These are phyloP conservation scores for Nannochloropsis salina DNA, from an alignment of 108 stramenopile species.

Conservation along the genomic window DNA sequence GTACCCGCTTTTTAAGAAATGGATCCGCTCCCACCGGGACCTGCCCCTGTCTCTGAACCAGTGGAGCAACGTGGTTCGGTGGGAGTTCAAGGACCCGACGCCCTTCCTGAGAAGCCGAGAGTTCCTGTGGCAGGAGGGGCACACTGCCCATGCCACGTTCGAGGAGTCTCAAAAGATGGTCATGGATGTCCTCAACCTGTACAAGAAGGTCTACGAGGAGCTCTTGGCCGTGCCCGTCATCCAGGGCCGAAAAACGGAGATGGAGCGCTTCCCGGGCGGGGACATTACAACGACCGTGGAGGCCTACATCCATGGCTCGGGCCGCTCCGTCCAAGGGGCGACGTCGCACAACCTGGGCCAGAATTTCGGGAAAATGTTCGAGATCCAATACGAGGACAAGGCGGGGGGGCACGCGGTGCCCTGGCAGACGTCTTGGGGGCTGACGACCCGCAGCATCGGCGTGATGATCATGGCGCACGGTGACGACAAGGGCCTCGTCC, in stretches of 20 bases:
- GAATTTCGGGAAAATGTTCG: constrained; percentile 99
- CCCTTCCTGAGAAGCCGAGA: constrained; percentile 93
- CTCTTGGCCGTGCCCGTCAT: constrained; percentile 96
- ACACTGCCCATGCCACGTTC: constrained; percentile 92
- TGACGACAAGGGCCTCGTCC: constrained; percentile 93
- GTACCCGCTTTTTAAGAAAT: constrained; percentile 95
- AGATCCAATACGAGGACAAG: constrained; percentile 89
- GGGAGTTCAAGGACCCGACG: constrained; percentile 99
- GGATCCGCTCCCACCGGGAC: constrained; percentile 70
- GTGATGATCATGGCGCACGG: constrained; percentile 99
- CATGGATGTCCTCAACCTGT: constrained; percentile 86
- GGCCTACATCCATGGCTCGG: constrained; percentile 92
- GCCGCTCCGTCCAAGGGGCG: constrained; percentile 98
- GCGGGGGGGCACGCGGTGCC: constrained; percentile 65
- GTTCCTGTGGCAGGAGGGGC: constrained; percentile 99
- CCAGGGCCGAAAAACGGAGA: constrained; percentile 84
- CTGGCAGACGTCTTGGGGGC: constrained; percentile 98
- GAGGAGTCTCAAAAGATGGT: constrained; percentile 96
- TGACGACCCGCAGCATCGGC: constrained; percentile 96
- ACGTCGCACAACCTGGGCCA: constrained; percentile 97
- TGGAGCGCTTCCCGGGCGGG: constrained; percentile 98
- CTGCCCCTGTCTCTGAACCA: constrained; percentile 97
- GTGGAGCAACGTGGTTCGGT: constrained; percentile 97
- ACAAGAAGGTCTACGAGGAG: constrained; percentile 92
- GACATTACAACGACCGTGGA: constrained; percentile 94